phyloP scores from a whole-genome alignment of 2,329 filamentous ascomycete species.

The Fusarium albosuccineum region DNA sequence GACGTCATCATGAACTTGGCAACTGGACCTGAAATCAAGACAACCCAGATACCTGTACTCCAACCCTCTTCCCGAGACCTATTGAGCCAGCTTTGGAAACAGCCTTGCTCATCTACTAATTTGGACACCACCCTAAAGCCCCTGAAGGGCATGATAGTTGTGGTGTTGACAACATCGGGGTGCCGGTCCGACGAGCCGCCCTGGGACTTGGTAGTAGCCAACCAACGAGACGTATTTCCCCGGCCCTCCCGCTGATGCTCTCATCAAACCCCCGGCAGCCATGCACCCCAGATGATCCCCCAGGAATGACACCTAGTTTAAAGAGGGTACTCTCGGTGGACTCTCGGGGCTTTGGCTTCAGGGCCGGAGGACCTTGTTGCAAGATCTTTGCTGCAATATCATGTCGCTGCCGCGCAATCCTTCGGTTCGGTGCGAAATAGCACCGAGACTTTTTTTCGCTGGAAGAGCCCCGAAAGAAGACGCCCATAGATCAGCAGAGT shows the following conservation, averaged over 20 bases:
- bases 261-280: conserved; percentile 5
- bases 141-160: conserved; percentile 17
- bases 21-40: conserved; percentile 21
- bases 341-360: conserved; percentile 19
- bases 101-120: conserved; percentile 17
- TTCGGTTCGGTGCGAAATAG: not conserved
- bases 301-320: conserved; percentile 17
- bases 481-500: not conserved
- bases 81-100: conserved; percentile 7
- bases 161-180: conserved; percentile 26
- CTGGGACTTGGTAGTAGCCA: conserved; percentile 22
- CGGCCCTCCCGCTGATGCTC: conserved; percentile 7
- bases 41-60: conserved; percentile 22
- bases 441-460: not conserved
- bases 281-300: conserved; percentile 33
- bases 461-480: not conserved
- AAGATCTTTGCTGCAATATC: not conserved
- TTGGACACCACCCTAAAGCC: conserved; percentile 19
- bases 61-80: conserved; percentile 11
- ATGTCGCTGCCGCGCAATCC: not conserved
- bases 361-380: conserved; percentile 6
- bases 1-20: conserved; percentile 36
- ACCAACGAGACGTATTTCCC: conserved; percentile 29
- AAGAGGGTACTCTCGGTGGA: not conserved
- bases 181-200: conserved; percentile 39